Evolutionary conservation across 2,329 filamentous ascomycete species (phyloP).

Genomic region (Emericellopsis cladophorae): DNA sequence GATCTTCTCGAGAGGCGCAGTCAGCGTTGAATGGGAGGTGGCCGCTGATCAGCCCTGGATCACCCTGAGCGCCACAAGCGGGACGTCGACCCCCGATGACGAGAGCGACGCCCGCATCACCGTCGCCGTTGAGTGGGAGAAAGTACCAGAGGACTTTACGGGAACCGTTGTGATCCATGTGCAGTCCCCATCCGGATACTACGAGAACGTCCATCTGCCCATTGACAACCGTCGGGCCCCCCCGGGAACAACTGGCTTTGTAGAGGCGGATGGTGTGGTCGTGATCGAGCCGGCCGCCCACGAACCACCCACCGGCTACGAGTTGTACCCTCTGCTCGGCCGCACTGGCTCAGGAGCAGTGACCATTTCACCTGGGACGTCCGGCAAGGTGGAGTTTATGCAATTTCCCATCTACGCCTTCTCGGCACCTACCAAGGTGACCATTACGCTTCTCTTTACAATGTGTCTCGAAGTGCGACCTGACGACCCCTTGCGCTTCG

Average conservation of each 20-base stretch:
- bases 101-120: conserved; percentile 6
- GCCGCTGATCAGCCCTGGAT: conserved; percentile 35
- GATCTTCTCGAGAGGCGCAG: conserved; percentile 45
- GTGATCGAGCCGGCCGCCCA: too few relatives aligned
- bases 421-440: too few relatives aligned
- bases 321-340: too few relatives aligned
- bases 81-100: conserved; percentile 28
- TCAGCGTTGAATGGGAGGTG: conserved; percentile 39
- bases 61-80: conserved; percentile 32
- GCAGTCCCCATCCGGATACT: conserved; percentile 18
- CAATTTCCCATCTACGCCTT: too few relatives aligned
- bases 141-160: conserved; percentile 23
- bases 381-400: too few relatives aligned
- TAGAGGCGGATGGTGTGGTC: too few relatives aligned
- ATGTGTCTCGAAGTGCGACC: too few relatives aligned
- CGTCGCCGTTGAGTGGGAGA: conserved; percentile 13
- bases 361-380: too few relatives aligned
- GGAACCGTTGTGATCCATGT: conserved; percentile 13
- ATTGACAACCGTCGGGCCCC: conserved; percentile 7
- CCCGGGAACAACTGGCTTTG: conserved; percentile 1
- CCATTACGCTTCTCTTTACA: too few relatives aligned
- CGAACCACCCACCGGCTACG: too few relatives aligned
- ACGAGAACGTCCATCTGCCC: conserved; percentile 39
- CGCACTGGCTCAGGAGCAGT: too few relatives aligned
- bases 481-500: too few relatives aligned